A percentile compares a stretch with the other conserved stretches of the same genome.
Evolutionary conservation across 352 stramenopile species (phyloP).

Genomic region (Pythium graminicola): DNA sequence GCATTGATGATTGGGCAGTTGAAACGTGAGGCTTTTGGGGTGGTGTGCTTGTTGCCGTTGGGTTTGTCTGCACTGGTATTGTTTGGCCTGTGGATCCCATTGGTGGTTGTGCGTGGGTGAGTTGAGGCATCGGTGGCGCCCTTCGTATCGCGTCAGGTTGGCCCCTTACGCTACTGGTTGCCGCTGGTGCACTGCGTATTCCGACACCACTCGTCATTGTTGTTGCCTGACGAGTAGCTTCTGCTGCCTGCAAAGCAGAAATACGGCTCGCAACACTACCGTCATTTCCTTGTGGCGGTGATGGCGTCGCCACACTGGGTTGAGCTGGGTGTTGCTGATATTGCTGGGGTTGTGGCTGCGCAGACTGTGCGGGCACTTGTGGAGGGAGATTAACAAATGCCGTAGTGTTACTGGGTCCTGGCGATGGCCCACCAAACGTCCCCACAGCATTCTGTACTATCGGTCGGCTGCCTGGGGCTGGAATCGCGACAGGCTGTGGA

Average conservation of each 20-base stretch:
- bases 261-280: conserved; percentile 22
- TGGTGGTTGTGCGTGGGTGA: conserved; percentile 4
- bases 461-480: not conserved
- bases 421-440: not conserved
- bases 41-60: not conserved
- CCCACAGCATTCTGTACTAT: not conserved
- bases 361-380: conserved; percentile 5
- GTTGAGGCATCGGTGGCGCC: conserved; percentile 10
- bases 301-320: conserved; percentile 15
- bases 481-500: conserved; percentile 10
- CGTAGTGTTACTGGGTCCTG: not conserved
- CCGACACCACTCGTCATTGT: conserved; percentile 10
- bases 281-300: conserved; percentile 25
- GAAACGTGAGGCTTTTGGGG: not conserved
- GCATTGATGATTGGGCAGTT: not conserved
- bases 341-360: conserved; percentile 13
- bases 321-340: conserved; percentile 10
- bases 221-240: conserved; percentile 21
- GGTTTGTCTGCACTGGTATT: not conserved
- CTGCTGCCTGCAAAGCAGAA: conserved; percentile 29
- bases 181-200: not conserved
- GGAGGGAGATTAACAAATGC: conserved; percentile 13
- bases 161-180: conserved; percentile 6
- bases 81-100: not conserved
- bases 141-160: conserved; percentile 16